phyloP scores from a whole-genome alignment of 495 filamentous ascomycete species.

The Apodospora peruviana region DNA sequence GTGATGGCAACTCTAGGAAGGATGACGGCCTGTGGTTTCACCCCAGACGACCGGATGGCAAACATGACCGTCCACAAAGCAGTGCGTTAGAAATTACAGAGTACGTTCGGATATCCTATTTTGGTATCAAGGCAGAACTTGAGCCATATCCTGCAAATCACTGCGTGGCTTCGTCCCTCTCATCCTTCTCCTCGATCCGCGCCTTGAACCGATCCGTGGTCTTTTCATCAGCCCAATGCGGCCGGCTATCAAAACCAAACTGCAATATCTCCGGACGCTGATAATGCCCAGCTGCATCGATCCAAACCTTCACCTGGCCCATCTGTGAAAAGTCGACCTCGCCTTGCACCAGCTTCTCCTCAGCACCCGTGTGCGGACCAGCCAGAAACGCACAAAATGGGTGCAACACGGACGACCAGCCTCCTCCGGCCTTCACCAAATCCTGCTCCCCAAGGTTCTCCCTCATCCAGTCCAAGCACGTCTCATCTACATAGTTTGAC shows the following conservation, averaged over 20 bases:
- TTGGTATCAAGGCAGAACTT: too few species aligned
- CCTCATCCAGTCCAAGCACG: slow-evolving; percentile 36
- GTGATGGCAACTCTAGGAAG: too few species aligned
- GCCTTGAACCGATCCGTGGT: neutral
- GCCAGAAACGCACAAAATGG: slow-evolving; percentile 30
- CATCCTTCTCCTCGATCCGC: neutral
- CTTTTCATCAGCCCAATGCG: slow-evolving; percentile 33
- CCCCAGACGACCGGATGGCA: too few species aligned
- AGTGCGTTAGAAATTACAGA: too few species aligned
- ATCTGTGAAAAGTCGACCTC: slow-evolving; percentile 37
- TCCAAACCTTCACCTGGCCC: slow-evolving; percentile 32
- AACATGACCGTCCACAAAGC: too few species aligned
- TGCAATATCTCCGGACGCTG: slow-evolving; percentile 34
- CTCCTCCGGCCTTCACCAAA: slow-evolving; percentile 32
- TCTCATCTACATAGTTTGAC: slow-evolving; percentile 34
- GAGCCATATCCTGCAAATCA: too few species aligned
- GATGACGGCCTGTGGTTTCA: too few species aligned
- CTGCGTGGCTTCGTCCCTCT: too few species aligned
- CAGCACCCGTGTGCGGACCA: slow-evolving; percentile 27
- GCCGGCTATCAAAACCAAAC: slow-evolving; percentile 24
- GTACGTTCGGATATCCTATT: too few species aligned
- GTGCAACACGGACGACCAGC: slow-evolving; percentile 33
- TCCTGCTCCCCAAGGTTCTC: slow-evolving; percentile 35
- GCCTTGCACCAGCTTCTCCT: slow-evolving; percentile 28
- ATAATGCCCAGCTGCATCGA: slow-evolving; percentile 36